phyloP scores from a whole-genome alignment of 495 filamentous ascomycete species.

The Astrothelium macrocarpum region DNA sequence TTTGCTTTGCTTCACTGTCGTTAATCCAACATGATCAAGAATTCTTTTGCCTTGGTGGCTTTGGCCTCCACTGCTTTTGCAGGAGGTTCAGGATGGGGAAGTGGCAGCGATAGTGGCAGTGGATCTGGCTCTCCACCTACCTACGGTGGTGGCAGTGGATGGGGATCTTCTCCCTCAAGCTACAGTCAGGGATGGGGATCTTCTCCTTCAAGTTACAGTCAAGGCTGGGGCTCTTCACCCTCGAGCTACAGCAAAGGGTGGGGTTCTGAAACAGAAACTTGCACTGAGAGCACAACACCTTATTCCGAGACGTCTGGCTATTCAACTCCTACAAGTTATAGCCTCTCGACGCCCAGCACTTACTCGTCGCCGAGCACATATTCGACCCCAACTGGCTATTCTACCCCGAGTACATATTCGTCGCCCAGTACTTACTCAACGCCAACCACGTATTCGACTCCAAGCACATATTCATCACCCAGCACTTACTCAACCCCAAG shows the following conservation, averaged over 20 bases:
- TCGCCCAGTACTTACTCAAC: background rate
- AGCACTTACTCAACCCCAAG: background rate
- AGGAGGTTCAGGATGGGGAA: background rate
- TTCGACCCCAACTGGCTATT: background rate
- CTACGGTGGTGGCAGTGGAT: background rate
- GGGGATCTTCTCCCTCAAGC: background rate
- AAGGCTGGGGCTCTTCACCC: background rate
- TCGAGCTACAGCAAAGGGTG: background rate
- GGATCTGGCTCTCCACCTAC: background rate
- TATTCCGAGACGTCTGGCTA: background rate
- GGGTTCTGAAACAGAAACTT: background rate
- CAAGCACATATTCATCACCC: background rate
- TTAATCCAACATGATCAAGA: conserved; percentile 6
- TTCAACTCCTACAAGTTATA: background rate
- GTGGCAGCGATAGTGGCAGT: background rate
- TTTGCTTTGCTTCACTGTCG: conserved; percentile 1
- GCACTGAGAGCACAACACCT: background rate
- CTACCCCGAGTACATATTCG: background rate
- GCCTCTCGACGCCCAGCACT: background rate
- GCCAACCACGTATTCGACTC: background rate
- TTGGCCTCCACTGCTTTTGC: background rate
- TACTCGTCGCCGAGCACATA: background rate
- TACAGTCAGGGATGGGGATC: background rate
- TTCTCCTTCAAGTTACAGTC: background rate
- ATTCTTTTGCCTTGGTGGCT: background rate